These are phyloP conservation scores for Austroboletus rostrupii DNA, from an alignment of 1,284 basidiomycete species.

Conservation along the genomic window DNA sequence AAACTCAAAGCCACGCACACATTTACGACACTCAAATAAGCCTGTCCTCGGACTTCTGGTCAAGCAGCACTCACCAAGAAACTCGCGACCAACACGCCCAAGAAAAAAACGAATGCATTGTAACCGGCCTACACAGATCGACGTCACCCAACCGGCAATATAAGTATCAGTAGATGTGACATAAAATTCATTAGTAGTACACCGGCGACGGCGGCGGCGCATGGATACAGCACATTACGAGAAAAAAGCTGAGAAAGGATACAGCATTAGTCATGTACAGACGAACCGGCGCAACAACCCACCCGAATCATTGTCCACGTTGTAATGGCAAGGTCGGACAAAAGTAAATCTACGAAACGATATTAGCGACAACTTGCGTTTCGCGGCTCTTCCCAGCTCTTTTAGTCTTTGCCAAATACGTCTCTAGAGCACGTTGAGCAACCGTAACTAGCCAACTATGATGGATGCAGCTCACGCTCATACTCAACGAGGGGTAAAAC, in stretches of 20 bases:
- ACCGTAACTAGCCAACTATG: not conserved
- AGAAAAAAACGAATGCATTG: slow-evolving; percentile 5
- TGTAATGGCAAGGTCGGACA: slow-evolving; percentile 21
- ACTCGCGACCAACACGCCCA: not conserved
- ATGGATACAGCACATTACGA: slow-evolving; percentile 2
- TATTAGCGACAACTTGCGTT: slow-evolving; percentile 12
- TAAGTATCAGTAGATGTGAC: not conserved
- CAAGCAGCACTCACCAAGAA: slow-evolving; percentile 8
- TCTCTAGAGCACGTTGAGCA: slow-evolving; percentile 9
- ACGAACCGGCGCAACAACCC: slow-evolving; percentile 1
- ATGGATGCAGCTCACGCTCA: slow-evolving; percentile 18
- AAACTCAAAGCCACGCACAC: too few relatives aligned
- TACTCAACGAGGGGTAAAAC: slow-evolving; percentile 2
- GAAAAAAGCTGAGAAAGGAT: slow-evolving; percentile 18
- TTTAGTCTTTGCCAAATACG: slow-evolving; percentile 20
- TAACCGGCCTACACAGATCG: slow-evolving; percentile 1
- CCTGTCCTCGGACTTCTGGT: too few relatives aligned
- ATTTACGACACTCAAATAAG: too few relatives aligned
- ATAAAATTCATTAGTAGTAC: not conserved
- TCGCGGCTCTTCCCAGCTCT: slow-evolving; percentile 15
- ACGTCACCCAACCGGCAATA: not conserved
- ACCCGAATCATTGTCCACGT: slow-evolving; percentile 23
- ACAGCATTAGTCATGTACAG: not conserved
- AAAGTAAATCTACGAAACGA: slow-evolving; percentile 15
- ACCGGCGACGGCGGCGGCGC: not conserved